phyloP scores from a whole-genome alignment of 495 filamentous ascomycete species.

The Xylaria intraflava region DNA sequence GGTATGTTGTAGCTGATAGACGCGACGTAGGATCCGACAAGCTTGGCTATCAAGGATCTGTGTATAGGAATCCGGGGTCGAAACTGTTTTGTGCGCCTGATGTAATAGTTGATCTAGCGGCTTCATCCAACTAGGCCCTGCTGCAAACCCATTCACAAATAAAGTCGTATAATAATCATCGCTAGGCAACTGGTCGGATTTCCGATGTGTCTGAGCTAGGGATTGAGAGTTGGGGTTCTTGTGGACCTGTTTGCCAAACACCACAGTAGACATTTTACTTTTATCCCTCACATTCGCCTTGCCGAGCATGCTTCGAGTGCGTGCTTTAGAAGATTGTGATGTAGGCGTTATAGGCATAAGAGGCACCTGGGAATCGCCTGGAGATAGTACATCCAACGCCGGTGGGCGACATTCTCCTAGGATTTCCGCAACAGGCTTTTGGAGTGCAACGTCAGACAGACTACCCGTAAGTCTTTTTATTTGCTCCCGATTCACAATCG shows the following conservation, averaged over 20 bases:
- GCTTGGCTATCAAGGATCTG: conserved; percentile 78
- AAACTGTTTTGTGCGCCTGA: conserved; percentile 74
- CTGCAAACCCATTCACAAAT: conserved; percentile 63
- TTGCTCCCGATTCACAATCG: conserved; percentile 7
- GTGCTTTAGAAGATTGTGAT: conserved; percentile 30
- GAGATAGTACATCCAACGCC: conserved; percentile 16
- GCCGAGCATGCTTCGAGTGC: conserved; percentile 38
- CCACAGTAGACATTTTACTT: conserved; percentile 67
- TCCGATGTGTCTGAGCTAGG: conserved; percentile 27
- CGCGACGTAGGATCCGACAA: conserved; percentile 70
- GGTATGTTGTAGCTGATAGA: conserved; percentile 81
- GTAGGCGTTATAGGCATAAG: conserved; percentile 32
- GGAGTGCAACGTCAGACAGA: conserved; percentile 58
- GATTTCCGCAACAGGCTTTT: conserved; percentile 70
- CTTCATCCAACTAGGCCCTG: conserved; percentile 51
- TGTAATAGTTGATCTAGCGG: conserved; percentile 62
- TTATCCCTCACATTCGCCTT: conserved; percentile 56
- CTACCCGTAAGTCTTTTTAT: conserved; percentile 47
- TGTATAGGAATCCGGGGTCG: conserved; percentile 67
- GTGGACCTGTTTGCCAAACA: conserved; percentile 59
- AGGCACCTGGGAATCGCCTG: conserved; percentile 23
- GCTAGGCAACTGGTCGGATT: conserved; percentile 33
- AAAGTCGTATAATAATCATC: conserved; percentile 78
- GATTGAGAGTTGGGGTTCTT: conserved; percentile 22
- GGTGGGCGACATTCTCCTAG: conserved; percentile 55